Conservation (phyloP, 257 asterid genomes). For the Salvia miltiorrhiza region DNA sequence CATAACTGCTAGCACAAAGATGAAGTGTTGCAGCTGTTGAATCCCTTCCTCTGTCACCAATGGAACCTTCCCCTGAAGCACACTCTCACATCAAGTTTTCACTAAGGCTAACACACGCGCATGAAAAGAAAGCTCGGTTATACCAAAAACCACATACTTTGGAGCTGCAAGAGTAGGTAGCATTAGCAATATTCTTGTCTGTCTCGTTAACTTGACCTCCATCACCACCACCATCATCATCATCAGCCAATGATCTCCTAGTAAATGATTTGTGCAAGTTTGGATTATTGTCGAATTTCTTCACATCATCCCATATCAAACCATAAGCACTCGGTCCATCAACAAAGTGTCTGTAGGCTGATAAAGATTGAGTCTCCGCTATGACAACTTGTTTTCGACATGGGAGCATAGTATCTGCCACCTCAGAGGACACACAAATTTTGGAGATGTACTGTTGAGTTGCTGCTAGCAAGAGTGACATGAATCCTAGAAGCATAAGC, state of each 20-base stretch:
- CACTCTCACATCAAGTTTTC: not conserved
- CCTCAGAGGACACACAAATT: slow-evolving; percentile 39
- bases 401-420: slow-evolving; percentile 55
- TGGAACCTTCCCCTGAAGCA: slow-evolving; percentile 47
- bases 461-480: slow-evolving; percentile 47
- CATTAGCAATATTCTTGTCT: not conserved
- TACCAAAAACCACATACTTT: slow-evolving; percentile 22
- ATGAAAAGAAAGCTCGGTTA: not conserved
- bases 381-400: slow-evolving; percentile 25
- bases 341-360: not conserved
- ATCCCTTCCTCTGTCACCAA: slow-evolving; percentile 42
- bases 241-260: slow-evolving; percentile 14
- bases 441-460: slow-evolving; percentile 36
- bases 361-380: not conserved
- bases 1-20: slow-evolving; percentile 53
- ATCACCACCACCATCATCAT: not conserved
- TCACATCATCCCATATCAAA: not conserved
- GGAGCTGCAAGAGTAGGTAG: slow-evolving; percentile 39
- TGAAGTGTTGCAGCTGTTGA: slow-evolving; percentile 44
- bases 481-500: slow-evolving; percentile 57
- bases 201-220: not conserved
- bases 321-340: not conserved
- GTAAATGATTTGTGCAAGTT: not conserved
- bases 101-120: not conserved
- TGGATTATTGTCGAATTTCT: not conserved